Percentiles rank a stretch among this genome's conserved stretches.
Conservation (phyloP, 2,329 filamentous ascomycete species). For the Aspergillus transmontanensis region DNA sequence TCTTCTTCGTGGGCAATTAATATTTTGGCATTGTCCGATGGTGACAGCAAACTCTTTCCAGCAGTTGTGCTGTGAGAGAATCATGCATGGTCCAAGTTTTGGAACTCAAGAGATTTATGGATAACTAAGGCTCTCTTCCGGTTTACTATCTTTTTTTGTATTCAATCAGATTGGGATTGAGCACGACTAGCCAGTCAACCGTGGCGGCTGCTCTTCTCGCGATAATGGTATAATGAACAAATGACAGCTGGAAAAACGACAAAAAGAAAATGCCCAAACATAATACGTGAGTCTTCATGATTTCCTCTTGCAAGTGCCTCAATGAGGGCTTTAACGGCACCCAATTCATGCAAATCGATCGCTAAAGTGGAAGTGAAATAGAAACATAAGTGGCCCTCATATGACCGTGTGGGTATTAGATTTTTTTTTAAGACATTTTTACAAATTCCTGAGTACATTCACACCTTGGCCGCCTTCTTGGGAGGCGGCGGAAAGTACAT, state of each 20-base stretch:
- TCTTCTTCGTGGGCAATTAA: neutral
- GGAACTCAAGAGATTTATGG: neutral
- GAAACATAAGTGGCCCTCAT: neutral
- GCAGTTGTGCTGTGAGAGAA: neutral
- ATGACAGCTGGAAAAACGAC: neutral
- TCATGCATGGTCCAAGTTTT: neutral
- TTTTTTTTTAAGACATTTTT: no score
- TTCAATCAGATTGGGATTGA: neutral
- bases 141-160: neutral
- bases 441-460: conserved; percentile 1
- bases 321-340: neutral
- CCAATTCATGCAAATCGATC: neutral
- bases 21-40: neutral
- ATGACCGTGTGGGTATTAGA: neutral
- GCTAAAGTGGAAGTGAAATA: neutral
- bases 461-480: conserved; percentile 39
- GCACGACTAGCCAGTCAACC: neutral
- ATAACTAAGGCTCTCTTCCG: neutral
- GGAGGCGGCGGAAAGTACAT: conserved; percentile 50
- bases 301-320: neutral
- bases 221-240: neutral
- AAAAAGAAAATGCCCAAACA: neutral
- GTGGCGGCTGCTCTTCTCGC: neutral
- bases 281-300: neutral
- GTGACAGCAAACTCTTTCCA: neutral